phyloP scores from a whole-genome alignment of 805 yeast genomes.

The Candida dajiaensis region DNA sequence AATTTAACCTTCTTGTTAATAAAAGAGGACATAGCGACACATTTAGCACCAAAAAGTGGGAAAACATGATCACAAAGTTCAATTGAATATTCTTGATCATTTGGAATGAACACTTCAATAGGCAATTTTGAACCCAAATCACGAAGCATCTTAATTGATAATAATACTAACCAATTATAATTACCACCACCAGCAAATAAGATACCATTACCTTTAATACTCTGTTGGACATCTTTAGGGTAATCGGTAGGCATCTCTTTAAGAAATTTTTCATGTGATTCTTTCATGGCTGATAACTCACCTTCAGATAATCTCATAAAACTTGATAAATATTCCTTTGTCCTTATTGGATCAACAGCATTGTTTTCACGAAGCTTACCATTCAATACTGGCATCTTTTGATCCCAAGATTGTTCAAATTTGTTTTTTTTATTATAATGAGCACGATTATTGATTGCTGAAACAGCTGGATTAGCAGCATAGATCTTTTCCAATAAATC shows the following conservation, averaged over 20 bases:
- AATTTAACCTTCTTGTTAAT: slow-evolving; percentile 35
- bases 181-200: slow-evolving; percentile 74
- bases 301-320: slow-evolving; percentile 12
- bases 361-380: slow-evolving; percentile 23
- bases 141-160: slow-evolving; percentile 50
- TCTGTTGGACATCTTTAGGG: slow-evolving; percentile 31
- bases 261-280: slow-evolving; percentile 17
- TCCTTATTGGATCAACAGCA: slow-evolving; percentile 19
- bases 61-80: slow-evolving; percentile 61
- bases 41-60: slow-evolving; percentile 62
- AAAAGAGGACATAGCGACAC: slow-evolving; percentile 46
- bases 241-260: slow-evolving; percentile 33
- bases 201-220: slow-evolving; percentile 48
- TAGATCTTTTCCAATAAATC: slow-evolving; percentile 11
- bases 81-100: slow-evolving; percentile 61
- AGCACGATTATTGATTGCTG: slow-evolving; percentile 16
- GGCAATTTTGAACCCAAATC: slow-evolving; percentile 65
- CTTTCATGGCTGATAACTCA: slow-evolving; percentile 14
- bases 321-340: slow-evolving; percentile 17
- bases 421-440: slow-evolving; percentile 19
- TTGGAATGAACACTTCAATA: slow-evolving; percentile 77
- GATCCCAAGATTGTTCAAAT: slow-evolving; percentile 9
- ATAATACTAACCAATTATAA: slow-evolving; percentile 56
- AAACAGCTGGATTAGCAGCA: slow-evolving; percentile 14
- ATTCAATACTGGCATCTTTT: slow-evolving; percentile 19